Percentiles rank a stretch among this genome's conserved stretches.
Evolutionary conservation across 2,329 filamentous ascomycete species (phyloP).

Genomic region (Fusarium tuaranense): DNA sequence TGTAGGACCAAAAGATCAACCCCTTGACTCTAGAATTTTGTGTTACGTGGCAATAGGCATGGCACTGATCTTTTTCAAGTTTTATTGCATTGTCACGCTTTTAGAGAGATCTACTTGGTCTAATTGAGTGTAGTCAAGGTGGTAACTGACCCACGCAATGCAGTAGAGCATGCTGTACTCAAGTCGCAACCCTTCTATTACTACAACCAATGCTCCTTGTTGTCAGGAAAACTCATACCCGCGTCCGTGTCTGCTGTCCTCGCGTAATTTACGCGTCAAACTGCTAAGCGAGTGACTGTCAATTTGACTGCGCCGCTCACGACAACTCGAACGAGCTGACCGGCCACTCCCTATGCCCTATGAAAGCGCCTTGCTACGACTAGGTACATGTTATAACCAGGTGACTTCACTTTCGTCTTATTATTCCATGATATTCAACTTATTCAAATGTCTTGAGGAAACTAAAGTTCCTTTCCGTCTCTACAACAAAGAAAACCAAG

Average conservation of each 20-base stretch:
- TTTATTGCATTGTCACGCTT: not conserved
- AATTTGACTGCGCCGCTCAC: not conserved
- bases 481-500: not conserved
- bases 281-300: not conserved
- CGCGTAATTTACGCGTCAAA: not conserved
- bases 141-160: not conserved
- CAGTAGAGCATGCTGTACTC: not conserved
- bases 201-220: not conserved
- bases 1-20: not conserved
- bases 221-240: not conserved
- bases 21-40: not conserved
- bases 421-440: not conserved
- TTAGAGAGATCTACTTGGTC: not conserved
- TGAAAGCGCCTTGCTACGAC: not conserved
- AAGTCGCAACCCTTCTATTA: not conserved
- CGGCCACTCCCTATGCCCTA: not conserved
- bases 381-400: not conserved
- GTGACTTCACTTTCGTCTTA: not conserved
- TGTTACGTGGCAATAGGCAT: not conserved
- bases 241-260: not conserved
- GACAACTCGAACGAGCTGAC: not conserved
- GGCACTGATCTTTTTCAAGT: not conserved
- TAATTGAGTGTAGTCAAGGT: not conserved
- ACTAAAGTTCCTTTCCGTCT: not conserved
- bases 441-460: not conserved